Base-by-base conservation (phyloP, 2,329 filamentous ascomycete genomes). In the Coniochaeta sp. region DNA sequence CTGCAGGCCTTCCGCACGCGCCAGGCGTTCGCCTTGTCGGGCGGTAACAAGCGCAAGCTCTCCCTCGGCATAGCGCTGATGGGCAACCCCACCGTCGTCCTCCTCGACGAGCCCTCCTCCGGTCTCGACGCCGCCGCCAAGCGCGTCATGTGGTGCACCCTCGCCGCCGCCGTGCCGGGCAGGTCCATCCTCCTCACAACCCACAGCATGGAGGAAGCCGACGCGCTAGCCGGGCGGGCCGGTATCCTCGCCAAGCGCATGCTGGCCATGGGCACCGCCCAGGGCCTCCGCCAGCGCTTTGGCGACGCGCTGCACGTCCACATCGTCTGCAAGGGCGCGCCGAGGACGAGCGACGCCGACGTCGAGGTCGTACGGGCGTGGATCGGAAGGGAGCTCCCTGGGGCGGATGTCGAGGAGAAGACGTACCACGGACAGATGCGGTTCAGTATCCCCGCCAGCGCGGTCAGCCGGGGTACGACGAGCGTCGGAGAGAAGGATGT, bases 151-250 rank as follows among this genome's bases (percentile, higher is more conserved):
- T 96, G 92, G 92, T 82, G 82, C 52, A 95, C 91, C 0, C 75
- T 96, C 1, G 81, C 82, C 3, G 78, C 83, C 1, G 84, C 91
- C 3, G 84, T 86, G 0, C 79, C 83, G 0, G 90, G 90, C 0
- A 81, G 91, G n/a, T 88, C 86, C 0, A 81, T 96, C 14, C 75
- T 97, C 1, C 78, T 97, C 16, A 96, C 92, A 0, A 96, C 92
- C 0, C 92, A 97, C 67, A 89, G 83, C 48, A 96, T 96, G 91
- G 91, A 96, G 66, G 92, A 96, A 69, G 92, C 91, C 0, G 90
- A 95, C 62, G 91, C 91, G 1, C 76, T 97, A 2, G 91, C 91
- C 0, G 83, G 83, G 27, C 79, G 90, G 1, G 90, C 87, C 0
- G 92, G 90, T 12, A 96, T 97, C 58, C 83, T 97, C 70, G 89